Evolutionary conservation across 2,329 filamentous ascomycete genomes (phyloP).

Genomic region (Fusarium neocosmosporiellum): DNA sequence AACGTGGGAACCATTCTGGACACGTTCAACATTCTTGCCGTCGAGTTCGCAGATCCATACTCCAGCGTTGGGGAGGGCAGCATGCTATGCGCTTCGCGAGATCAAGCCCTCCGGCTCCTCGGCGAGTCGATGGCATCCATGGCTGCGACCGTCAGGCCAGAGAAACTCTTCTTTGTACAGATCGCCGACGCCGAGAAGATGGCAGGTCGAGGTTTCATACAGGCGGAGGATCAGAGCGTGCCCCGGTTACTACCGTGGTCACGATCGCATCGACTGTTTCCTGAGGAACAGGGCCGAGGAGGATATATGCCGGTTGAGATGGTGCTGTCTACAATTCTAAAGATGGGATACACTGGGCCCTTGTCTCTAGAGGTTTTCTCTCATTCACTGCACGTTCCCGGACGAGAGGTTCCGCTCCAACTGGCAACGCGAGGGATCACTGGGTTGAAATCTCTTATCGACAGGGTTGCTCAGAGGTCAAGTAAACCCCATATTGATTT

Average conservation of each 20-base stretch:
- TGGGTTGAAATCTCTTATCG: not conserved
- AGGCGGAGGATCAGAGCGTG: not conserved
- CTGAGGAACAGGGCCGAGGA: slow-evolving; percentile 7
- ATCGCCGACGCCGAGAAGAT: slow-evolving; percentile 24
- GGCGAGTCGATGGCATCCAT: slow-evolving; percentile 17
- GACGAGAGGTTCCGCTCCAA: slow-evolving; percentile 4
- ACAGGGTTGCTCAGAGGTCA: not conserved
- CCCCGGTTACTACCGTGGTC: slow-evolving; percentile 24
- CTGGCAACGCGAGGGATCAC: not conserved
- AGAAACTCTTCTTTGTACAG: slow-evolving; percentile 29
- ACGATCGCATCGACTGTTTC: slow-evolving; percentile 15
- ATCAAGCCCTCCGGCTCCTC: slow-evolving; percentile 13
- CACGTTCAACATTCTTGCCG: slow-evolving; percentile 26
- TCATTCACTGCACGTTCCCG: slow-evolving; percentile 8
- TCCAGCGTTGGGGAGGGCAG: slow-evolving; percentile 8
- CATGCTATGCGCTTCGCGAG: slow-evolving; percentile 11
- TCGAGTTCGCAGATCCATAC: slow-evolving; percentile 29
- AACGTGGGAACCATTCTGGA: slow-evolving; percentile 25
- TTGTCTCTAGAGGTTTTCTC: slow-evolving; percentile 27
- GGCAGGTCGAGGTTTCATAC: not conserved
- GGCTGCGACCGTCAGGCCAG: slow-evolving; percentile 15
- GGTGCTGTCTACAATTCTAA: slow-evolving; percentile 15
- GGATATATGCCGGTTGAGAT: slow-evolving; percentile 27
- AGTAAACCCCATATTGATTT: not conserved
- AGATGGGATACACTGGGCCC: slow-evolving; percentile 24